Percentiles rank a stretch among this genome's conserved stretches.
These are phyloP conservation scores for Vitellaria paradoxa DNA, from an alignment of 179 eudicot genomes.

Conservation along the genomic window DNA sequence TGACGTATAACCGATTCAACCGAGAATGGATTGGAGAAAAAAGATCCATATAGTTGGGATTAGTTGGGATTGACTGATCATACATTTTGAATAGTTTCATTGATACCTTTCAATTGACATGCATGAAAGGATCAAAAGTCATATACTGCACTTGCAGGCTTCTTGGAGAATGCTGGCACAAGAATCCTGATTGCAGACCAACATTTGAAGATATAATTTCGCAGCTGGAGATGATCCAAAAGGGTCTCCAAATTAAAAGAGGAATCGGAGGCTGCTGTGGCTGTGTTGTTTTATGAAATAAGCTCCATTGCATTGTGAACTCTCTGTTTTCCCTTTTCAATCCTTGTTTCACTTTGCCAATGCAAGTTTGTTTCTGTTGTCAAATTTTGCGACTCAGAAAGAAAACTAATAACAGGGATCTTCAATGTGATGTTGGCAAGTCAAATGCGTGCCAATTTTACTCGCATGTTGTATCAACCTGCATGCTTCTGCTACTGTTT, in stretches of 20 bases:
- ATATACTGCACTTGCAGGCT: conserved; percentile 22
- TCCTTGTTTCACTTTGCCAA: background rate
- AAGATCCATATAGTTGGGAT: too few species aligned
- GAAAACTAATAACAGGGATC: background rate
- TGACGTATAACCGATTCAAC: too few species aligned
- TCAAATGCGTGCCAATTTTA: background rate
- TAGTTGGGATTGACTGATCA: background rate
- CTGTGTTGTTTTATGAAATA: conserved; percentile 25
- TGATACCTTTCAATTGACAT: background rate
- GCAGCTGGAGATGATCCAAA: conserved; percentile 30
- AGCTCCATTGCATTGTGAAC: background rate
- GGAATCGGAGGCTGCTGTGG: conserved; percentile 22
- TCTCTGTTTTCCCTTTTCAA: background rate
- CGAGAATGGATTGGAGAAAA: too few species aligned
- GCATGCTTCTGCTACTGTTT: too few species aligned
- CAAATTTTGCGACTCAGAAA: background rate
- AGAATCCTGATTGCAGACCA: conserved; percentile 33
- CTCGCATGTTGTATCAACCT: background rate
- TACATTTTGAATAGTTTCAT: background rate
- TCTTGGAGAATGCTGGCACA: conserved; percentile 42
- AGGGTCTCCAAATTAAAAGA: conserved; percentile 19
- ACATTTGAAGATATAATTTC: conserved; percentile 34
- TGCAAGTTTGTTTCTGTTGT: background rate
- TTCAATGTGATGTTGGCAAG: background rate
- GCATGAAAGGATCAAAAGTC: background rate